These are phyloP conservation scores for Bacidia rubella DNA, from an alignment of 495 filamentous ascomycete genomes.

Conservation along the genomic window DNA sequence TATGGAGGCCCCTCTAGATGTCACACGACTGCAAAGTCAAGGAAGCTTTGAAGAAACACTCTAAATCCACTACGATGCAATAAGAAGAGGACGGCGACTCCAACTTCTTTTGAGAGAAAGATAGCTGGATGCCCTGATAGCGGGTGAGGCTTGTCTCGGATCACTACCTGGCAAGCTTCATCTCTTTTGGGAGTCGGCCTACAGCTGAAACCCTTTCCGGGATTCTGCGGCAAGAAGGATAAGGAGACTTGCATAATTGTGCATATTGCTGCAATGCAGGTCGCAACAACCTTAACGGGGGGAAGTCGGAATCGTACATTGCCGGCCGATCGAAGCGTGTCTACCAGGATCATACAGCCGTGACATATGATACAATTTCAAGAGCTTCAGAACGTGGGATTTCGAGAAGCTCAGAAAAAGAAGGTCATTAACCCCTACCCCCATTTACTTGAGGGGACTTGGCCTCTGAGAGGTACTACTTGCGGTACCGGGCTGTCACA, in stretches of 20 bases:
- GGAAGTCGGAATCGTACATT: slow-evolving; percentile 4
- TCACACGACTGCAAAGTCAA: too few species aligned
- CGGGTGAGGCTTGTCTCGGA: not conserved
- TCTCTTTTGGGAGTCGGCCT: not conserved
- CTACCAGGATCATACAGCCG: not conserved
- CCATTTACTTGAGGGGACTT: too few species aligned
- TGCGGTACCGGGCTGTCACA: too few species aligned
- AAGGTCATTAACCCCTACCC: not conserved
- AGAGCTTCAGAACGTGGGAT: not conserved
- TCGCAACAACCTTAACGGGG: not conserved
- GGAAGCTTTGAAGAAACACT: too few species aligned
- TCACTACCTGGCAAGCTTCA: not conserved
- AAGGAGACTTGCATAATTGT: not conserved
- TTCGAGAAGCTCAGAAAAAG: not conserved
- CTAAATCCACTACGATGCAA: too few species aligned
- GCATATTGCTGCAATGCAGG: not conserved
- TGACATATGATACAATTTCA: not conserved
- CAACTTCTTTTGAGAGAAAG: too few species aligned
- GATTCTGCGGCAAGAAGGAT: not conserved
- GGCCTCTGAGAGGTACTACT: too few species aligned
- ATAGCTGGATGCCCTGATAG: not conserved
- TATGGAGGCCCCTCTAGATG: slow-evolving; percentile 24
- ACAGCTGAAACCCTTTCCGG: not conserved
- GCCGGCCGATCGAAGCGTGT: slow-evolving; percentile 4
- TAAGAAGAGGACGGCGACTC: too few species aligned